Conservation (phyloP, 257 asterid genomes). For the Solanum medicagineum region DNA sequence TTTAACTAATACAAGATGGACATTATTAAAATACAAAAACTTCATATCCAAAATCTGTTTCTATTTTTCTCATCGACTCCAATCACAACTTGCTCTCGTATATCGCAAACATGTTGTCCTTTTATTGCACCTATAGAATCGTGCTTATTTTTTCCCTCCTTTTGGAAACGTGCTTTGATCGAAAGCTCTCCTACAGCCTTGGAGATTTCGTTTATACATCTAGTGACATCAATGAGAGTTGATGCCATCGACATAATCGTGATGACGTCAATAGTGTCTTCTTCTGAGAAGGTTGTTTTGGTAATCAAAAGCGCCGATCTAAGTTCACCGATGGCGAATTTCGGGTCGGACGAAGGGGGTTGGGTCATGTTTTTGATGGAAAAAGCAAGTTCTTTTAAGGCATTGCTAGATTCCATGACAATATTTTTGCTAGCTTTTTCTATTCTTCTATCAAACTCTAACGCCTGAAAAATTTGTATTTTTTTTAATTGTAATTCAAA, state of each 20-base stretch:
- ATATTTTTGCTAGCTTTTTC: conserved; percentile 30
- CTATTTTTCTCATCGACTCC: not conserved
- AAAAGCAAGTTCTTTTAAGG: conserved; percentile 27
- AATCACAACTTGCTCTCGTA: not conserved
- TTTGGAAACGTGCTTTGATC: conserved; percentile 4
- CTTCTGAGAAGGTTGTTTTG: not conserved
- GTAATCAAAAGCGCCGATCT: not conserved
- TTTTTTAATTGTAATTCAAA: not conserved
- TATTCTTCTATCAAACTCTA: conserved; percentile 11
- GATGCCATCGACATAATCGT: conserved; percentile 14
- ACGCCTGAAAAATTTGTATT: not conserved
- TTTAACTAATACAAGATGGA: too few relatives aligned
- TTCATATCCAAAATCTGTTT: not conserved
- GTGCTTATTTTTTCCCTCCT: not conserved
- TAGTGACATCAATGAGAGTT: conserved; percentile 9
- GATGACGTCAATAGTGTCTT: not conserved
- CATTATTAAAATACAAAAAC: too few relatives aligned
- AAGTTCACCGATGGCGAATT: conserved; percentile 22
- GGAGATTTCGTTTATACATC: conserved; percentile 4
- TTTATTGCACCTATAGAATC: not conserved
- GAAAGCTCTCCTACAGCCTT: conserved; percentile 18
- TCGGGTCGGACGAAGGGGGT: conserved; percentile 10
- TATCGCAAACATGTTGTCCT: not conserved
- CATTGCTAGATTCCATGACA: conserved; percentile 31
- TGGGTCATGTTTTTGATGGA: conserved; percentile 31